These are phyloP conservation scores for Colletotrichum karsti DNA, from an alignment of 2,329 filamentous ascomycete species.

Conservation along the genomic window DNA sequence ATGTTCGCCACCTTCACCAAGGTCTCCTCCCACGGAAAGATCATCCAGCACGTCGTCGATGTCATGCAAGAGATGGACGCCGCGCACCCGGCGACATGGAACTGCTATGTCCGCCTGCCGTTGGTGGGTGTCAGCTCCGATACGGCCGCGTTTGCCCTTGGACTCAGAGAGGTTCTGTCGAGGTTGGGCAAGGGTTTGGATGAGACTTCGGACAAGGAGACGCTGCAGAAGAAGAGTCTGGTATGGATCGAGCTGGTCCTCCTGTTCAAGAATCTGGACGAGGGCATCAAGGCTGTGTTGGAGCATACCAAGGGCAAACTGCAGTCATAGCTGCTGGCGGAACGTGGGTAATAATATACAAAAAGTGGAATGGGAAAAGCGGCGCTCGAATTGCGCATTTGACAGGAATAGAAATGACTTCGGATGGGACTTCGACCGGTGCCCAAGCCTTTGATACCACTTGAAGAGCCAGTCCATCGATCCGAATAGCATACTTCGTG, in stretches of 20 bases:
- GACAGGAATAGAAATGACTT: slow-evolving; percentile 15
- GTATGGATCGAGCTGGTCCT: slow-evolving; percentile 65
- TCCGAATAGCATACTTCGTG: neutral
- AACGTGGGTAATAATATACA: neutral
- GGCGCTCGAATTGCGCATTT: slow-evolving; percentile 10
- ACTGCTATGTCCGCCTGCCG: slow-evolving; percentile 76
- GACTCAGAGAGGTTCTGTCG: slow-evolving; percentile 71
- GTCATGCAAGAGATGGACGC: slow-evolving; percentile 69
- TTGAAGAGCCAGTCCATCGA: slow-evolving; percentile 14
- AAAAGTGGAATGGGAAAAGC: slow-evolving; percentile 2
- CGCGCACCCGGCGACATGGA: slow-evolving; percentile 68
- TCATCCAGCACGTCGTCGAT: slow-evolving; percentile 79
- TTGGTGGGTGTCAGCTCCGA: slow-evolving; percentile 70
- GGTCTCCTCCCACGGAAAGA: slow-evolving; percentile 69
- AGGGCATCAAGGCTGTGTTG: slow-evolving; percentile 63
- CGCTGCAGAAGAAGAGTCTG: slow-evolving; percentile 56
- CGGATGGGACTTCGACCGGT: slow-evolving; percentile 13
- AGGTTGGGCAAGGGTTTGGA: slow-evolving; percentile 63
- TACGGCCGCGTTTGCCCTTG: slow-evolving; percentile 77
- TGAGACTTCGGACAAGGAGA: slow-evolving; percentile 53
- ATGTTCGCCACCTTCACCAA: slow-evolving; percentile 77
- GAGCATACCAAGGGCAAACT: slow-evolving; percentile 56
- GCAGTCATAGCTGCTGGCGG: slow-evolving; percentile 26
- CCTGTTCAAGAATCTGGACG: slow-evolving; percentile 58
- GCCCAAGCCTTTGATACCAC: slow-evolving; percentile 22